Conservation (phyloP, 192 early-diverging fungal species). For the Coemansia javaensis region DNA sequence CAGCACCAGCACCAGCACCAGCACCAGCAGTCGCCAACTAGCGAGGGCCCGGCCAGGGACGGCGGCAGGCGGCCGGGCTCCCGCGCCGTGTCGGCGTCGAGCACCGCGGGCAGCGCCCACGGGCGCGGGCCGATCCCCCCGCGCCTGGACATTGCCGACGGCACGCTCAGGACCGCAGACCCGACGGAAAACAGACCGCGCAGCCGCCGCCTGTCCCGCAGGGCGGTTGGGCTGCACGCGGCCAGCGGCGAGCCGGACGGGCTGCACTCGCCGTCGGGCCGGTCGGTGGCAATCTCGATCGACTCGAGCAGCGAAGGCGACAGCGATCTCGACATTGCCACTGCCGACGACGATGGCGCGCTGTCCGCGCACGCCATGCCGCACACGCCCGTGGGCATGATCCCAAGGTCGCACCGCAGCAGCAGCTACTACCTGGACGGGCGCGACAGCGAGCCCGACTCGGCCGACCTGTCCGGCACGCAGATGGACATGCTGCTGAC, state of each 20-base stretch:
- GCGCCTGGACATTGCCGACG: conserved; percentile 23
- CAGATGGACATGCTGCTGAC: conserved; percentile 33
- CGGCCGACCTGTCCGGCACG: conserved; percentile 9
- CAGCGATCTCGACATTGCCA: conserved; percentile 6
- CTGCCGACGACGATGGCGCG: conserved; percentile 13
- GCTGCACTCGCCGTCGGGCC: not conserved
- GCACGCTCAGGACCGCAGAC: not conserved
- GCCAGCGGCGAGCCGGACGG: not conserved
- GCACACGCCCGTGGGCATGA: conserved; percentile 8
- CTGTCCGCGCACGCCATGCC: conserved; percentile 1
- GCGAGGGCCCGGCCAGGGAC: conserved; percentile 8
- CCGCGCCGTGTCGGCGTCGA: conserved; percentile 4
- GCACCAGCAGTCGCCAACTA: not conserved
- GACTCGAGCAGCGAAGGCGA: conserved; percentile 24
- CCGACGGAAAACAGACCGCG: not conserved
- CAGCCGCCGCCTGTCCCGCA: conserved; percentile 1
- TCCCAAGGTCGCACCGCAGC: conserved; percentile 10
- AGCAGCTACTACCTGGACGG: conserved; percentile 11
- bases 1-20: too few species aligned
- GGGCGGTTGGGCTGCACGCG: not conserved
- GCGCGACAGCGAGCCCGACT: conserved; percentile 1
- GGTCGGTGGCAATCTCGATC: conserved; percentile 13
- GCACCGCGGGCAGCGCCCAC: not conserved
- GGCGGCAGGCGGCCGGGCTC: not conserved
- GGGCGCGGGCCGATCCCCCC: conserved; percentile 29